phyloP scores from a whole-genome alignment of 2,329 filamentous ascomycete genomes.

The Elsinoe fawcettii region DNA sequence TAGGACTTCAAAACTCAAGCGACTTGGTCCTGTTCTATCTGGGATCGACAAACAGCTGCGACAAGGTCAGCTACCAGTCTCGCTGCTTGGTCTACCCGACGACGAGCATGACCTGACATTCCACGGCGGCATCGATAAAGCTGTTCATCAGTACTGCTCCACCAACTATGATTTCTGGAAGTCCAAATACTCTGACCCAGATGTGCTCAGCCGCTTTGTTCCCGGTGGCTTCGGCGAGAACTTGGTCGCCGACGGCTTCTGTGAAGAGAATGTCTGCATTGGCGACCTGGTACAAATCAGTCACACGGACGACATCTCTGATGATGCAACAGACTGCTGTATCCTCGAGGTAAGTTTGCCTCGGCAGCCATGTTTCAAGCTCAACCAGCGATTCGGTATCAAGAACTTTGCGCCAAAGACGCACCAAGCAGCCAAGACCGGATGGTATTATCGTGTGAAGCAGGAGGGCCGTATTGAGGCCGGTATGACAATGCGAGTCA shows the following conservation, averaged over 20 bases:
- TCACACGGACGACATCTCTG: background rate
- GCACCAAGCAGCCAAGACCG: background rate
- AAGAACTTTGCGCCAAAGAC: constrained; percentile 8
- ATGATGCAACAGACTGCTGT: constrained; percentile 29
- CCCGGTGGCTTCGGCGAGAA: constrained; percentile 55
- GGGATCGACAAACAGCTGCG: constrained; percentile 34
- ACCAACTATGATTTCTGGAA: constrained; percentile 50
- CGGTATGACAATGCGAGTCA: background rate
- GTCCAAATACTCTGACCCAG: constrained; percentile 42
- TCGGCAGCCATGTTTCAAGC: constrained; percentile 57
- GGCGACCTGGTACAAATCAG: constrained; percentile 49
- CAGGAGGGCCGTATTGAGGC: background rate
- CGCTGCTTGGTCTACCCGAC: constrained; percentile 43
- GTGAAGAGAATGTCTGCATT: constrained; percentile 57
- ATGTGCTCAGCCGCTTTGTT: constrained; percentile 39
- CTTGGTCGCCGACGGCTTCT: constrained; percentile 48
- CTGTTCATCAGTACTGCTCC: constrained; percentile 50
- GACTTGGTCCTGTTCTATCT: constrained; percentile 6
- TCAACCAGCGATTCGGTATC: constrained; percentile 51
- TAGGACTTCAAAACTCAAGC: background rate
- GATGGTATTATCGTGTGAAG: constrained; percentile 7
- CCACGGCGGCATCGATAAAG: constrained; percentile 55
- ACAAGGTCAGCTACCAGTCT: constrained; percentile 38
- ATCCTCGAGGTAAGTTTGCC: constrained; percentile 52
- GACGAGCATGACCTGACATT: constrained; percentile 55